phyloP scores from a whole-genome alignment of 345 rosid genomes.

The Raphanus raphanistrum region DNA sequence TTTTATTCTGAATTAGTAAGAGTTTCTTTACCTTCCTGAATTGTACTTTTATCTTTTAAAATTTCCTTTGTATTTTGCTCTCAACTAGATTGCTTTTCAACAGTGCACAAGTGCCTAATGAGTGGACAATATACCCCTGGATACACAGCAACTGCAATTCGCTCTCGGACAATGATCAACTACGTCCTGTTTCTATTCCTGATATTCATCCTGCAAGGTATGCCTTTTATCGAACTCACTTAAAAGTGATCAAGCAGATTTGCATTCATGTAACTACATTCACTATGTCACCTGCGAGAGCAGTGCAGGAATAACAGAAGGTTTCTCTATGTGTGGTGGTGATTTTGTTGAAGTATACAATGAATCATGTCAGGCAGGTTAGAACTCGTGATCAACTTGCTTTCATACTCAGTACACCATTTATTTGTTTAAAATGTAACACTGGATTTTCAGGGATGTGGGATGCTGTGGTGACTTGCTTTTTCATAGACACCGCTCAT shows the following conservation, averaged over 20 bases:
- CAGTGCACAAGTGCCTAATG: conserved; percentile 58
- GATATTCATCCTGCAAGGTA: conserved; percentile 98
- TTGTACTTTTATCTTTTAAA: neutral
- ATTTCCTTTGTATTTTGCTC: neutral
- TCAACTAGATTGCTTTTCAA: conserved; percentile 22
- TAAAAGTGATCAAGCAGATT: neutral
- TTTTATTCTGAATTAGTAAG: conserved; percentile 94
- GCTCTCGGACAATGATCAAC: conserved; percentile 84
- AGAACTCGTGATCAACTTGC: conserved; percentile 12
- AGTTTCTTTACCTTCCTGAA: conserved; percentile 7
- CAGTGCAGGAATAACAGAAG: conserved; percentile 98
- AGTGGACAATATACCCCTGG: conserved; percentile 97
- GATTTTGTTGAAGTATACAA: conserved; percentile 95
- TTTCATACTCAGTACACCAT: neutral
- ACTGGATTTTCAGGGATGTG: conserved; percentile 64
- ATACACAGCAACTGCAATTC: conserved; percentile 97
- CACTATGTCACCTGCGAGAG: conserved; percentile 18
- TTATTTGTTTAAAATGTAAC: neutral
- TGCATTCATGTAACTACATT: neutral
- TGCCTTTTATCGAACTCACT: neutral
- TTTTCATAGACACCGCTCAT: conserved; percentile 96
- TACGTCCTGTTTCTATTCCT: conserved; percentile 77
- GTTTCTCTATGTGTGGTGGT: conserved; percentile 99
- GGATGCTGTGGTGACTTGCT: conserved; percentile 97
- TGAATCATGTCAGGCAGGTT: conserved; percentile 85